Evolutionary conservation across 2,329 filamentous ascomycete species (phyloP).

Genomic region (Aspergillus sclerotialis): DNA sequence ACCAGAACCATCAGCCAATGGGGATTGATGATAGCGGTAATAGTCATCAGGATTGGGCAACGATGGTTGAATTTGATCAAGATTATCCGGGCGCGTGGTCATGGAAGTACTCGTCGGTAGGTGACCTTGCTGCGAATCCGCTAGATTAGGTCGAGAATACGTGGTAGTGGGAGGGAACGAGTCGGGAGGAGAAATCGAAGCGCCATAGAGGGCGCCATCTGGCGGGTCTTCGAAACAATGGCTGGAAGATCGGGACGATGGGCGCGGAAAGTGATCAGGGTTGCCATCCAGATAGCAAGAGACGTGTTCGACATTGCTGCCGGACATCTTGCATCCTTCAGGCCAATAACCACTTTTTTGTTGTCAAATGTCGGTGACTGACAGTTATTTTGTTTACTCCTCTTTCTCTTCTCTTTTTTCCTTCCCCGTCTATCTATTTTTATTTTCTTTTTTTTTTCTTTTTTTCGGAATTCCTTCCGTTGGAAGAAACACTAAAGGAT

Average conservation of each 20-base stretch:
- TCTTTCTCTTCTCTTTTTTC: background rate
- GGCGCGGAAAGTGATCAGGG: conserved; percentile 23
- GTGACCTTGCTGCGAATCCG: conserved; percentile 7
- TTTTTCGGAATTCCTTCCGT: conserved; percentile 12
- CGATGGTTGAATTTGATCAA: conserved; percentile 10
- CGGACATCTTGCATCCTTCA: conserved; percentile 37
- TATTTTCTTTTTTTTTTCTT: conserved; percentile 3
- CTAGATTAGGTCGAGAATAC: conserved; percentile 13
- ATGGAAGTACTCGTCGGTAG: no score
- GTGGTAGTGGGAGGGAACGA: conserved; percentile 13
- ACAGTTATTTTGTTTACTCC: background rate
- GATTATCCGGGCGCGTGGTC: conserved; percentile 19
- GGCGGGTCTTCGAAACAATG: conserved; percentile 17
- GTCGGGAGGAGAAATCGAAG: conserved; percentile 11
- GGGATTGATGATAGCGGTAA: conserved; percentile 41
- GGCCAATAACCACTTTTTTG: conserved; percentile 21
- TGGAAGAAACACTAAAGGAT: conserved; percentile 20
- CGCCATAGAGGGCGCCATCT: conserved; percentile 17
- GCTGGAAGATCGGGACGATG: conserved; percentile 20
- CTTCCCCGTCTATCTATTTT: no score
- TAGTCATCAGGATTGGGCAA: conserved; percentile 46
- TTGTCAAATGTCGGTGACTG: no score
- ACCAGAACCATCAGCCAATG: conserved; percentile 21
- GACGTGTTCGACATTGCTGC: conserved; percentile 34
- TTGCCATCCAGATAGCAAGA: conserved; percentile 26